Conservation (phyloP, 1,284 basidiomycete genomes). For the Trichosporon sp. region DNA sequence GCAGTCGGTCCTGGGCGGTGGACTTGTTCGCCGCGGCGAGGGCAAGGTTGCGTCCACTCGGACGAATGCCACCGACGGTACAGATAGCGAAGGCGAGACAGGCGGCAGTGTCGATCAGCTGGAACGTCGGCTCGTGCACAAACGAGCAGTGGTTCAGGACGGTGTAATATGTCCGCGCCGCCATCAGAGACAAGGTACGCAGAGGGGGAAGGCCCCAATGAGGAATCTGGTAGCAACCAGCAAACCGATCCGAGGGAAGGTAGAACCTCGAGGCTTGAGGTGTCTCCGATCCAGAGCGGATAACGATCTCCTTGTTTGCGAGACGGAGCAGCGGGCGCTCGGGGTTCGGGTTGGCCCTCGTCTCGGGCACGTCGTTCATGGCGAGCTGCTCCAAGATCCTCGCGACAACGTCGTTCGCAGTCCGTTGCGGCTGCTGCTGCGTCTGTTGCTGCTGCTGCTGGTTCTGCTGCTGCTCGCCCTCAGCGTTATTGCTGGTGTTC, state of each 20-base stretch:
- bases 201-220: constrained; percentile 52
- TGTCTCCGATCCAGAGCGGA: constrained; percentile 18
- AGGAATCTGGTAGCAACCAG: constrained; percentile 50
- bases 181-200: constrained; percentile 47
- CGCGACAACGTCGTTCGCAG: constrained; percentile 23
- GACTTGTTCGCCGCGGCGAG: not conserved
- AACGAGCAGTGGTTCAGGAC: constrained; percentile 51
- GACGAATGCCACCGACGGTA: constrained; percentile 47
- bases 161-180: constrained; percentile 47
- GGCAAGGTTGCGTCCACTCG: constrained; percentile 15
- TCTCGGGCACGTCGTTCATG: constrained; percentile 41
- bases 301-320: constrained; percentile 18
- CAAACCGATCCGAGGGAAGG: constrained; percentile 48
- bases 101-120: constrained; percentile 45
- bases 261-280: constrained; percentile 22
- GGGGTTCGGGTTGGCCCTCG: constrained; percentile 40
- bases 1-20: not conserved
- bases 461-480: constrained; percentile 4
- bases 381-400: constrained; percentile 38
- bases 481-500: not conserved
- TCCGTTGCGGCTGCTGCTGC: constrained; percentile 10
- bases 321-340: constrained; percentile 46
- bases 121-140: constrained; percentile 51
- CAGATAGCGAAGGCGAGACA: constrained; percentile 52
- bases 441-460: constrained; percentile 1